Evolutionary conservation across 2,329 filamentous ascomycete species (phyloP).

Genomic region (Microcera coccophila): DNA sequence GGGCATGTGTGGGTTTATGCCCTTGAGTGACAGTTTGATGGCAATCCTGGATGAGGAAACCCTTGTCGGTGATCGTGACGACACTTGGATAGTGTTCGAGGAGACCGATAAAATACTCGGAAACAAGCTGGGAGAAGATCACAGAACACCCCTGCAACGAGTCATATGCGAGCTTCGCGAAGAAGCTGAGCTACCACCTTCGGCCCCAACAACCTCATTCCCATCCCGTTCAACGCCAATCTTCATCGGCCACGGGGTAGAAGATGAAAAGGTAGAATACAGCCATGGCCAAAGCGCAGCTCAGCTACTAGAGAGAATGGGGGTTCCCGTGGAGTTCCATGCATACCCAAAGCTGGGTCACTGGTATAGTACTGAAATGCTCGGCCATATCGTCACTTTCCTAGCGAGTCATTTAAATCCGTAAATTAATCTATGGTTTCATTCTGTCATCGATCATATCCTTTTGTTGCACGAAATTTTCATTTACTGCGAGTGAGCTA

Average conservation of each 20-base stretch:
- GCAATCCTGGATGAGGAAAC: slow-evolving; percentile 9
- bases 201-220: neutral
- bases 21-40: slow-evolving; percentile 34
- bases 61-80: no score
- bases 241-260: slow-evolving; percentile 43
- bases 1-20: slow-evolving; percentile 46
- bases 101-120: slow-evolving; percentile 21
- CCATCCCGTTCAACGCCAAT: slow-evolving; percentile 34
- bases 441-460: no score
- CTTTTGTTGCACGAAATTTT: no score
- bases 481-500: no score
- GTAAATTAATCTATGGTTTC: no score
- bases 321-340: slow-evolving; percentile 33
- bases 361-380: slow-evolving; percentile 42
- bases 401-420: no score
- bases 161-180: slow-evolving; percentile 26
- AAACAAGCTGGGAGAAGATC: slow-evolving; percentile 3
- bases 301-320: slow-evolving; percentile 33
- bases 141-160: slow-evolving; percentile 13
- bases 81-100: no score
- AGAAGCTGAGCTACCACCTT: slow-evolving; percentile 24
- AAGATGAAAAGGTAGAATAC: slow-evolving; percentile 41
- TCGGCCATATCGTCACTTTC: slow-evolving; percentile 36
- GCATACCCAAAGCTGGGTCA: slow-evolving; percentile 42
- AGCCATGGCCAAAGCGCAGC: slow-evolving; percentile 33